Conservation (phyloP, 176 grass and related monocot genomes). For the Triticum urartu region DNA sequence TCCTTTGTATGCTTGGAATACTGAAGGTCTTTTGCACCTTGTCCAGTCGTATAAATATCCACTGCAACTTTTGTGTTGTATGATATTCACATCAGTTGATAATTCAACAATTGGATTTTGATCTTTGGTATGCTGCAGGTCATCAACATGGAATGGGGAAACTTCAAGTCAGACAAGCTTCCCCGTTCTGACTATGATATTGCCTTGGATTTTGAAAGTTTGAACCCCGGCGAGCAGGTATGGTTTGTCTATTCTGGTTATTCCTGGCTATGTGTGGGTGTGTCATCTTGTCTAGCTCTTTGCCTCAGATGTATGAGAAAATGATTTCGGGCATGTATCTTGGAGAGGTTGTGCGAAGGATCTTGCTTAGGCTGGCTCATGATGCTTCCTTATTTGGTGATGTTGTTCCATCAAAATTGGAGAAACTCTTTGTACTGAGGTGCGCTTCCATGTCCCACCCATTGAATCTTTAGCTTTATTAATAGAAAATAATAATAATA, state of each 20-base stretch:
- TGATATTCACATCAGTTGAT: constrained; percentile 15
- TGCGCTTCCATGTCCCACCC: constrained; percentile 33
- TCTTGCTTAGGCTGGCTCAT: constrained; percentile 70
- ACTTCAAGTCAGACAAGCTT: constrained; percentile 78
- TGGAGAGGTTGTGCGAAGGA: constrained; percentile 86
- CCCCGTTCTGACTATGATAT: constrained; percentile 66
- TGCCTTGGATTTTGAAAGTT: constrained; percentile 73
- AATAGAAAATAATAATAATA: neutral
- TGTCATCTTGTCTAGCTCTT: neutral
- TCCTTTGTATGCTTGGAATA: neutral
- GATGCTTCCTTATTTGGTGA: constrained; percentile 79
- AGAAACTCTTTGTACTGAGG: constrained; percentile 65
- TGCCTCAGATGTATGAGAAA: constrained; percentile 84
- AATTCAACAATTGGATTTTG: neutral
- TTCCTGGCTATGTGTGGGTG: neutral
- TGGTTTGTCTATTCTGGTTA: constrained; percentile 24
- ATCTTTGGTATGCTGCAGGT: constrained; percentile 54
- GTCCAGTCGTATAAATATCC: constrained; percentile 1
- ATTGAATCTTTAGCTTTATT: neutral
- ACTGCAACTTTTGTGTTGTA: constrained; percentile 10
- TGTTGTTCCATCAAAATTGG: constrained; percentile 69
- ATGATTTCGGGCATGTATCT: constrained; percentile 99
- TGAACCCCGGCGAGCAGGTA: constrained; percentile 89
- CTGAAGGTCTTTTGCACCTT: constrained; percentile 20
- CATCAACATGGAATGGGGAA: constrained; percentile 96